Evolutionary conservation across 2,329 filamentous ascomycete species (phyloP), one percentile per base, ranked within the genome.

Genomic region (Magnaporthales sp.): DNA sequence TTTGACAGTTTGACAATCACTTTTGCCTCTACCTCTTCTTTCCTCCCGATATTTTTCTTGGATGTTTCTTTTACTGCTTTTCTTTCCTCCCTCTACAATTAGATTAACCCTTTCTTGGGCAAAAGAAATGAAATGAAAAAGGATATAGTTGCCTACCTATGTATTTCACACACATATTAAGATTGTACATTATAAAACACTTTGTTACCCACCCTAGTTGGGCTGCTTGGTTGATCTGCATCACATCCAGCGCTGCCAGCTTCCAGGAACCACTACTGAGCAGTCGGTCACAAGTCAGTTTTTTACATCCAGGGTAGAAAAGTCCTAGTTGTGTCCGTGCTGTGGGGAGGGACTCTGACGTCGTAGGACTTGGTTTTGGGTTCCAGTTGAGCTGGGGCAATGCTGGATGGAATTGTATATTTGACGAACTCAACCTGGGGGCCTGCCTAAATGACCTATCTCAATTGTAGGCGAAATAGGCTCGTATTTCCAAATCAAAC

Each of bases 371-470:
- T 60, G 26, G 11, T 60, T 60, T 60, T 15, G 24, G 56, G 56
- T 29, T 26, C 56, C 56, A 60, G 56, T 60, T 15, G 56, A 60
- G 56, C 56, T 60, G 56, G 56, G 56, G 56, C 56, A 60, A 60
- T 29, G 56, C 56, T 60, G 56, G 56, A 30, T 60, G 56, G 56
- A 30, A 63, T 13, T 27, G 4, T 31, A 11, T 63, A 32, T 63
- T 63, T 38, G 61, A 63, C 60, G 60, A 62, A 62, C 60, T 62
- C 15, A 62, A n/a, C 60, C n/a, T 27, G 13, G 19, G 27, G 11
- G 32, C 8, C 13, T 24, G 0, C 56, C 56, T 24, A 60, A 13
- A 15, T 27, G 24, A 26, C 56, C 56, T 26, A 15, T 27, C 24
- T 60, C 11, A 27, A 3, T 60, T 26, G 56, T 60, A 60, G 56